Conservation (phyloP, 1,284 basidiomycete species). For the Trametes pubescens region DNA sequence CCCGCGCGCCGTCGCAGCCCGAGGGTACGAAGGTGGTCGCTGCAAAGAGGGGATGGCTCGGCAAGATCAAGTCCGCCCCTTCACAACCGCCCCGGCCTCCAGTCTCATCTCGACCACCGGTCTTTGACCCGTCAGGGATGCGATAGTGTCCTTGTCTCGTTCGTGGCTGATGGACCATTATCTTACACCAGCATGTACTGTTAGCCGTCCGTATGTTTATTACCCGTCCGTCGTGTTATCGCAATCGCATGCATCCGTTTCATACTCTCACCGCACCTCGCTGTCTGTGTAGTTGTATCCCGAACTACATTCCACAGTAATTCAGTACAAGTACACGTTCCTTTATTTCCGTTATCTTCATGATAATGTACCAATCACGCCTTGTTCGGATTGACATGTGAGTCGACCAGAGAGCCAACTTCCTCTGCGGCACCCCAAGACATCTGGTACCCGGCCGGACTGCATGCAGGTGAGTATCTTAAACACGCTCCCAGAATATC, state of each 20-base stretch:
- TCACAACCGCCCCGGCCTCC: constrained; percentile 25
- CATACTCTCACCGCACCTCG: neutral
- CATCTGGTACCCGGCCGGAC: constrained; percentile 75
- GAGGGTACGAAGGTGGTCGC: constrained; percentile 25
- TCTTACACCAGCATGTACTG: constrained; percentile 29
- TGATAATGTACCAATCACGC: neutral
- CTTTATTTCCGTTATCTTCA: neutral
- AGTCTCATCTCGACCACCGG: constrained; percentile 28
- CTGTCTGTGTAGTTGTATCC: neutral
- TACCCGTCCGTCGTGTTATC: constrained; percentile 27
- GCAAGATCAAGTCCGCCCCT: constrained; percentile 40
- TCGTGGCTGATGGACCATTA: constrained; percentile 12
- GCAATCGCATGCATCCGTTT: constrained; percentile 21
- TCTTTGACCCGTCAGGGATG: constrained; percentile 33
- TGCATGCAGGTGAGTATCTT: constrained; percentile 49
- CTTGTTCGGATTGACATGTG: constrained; percentile 17
- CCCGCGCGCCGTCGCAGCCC: constrained; percentile 47
- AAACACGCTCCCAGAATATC: neutral
- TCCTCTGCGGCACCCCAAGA: constrained; percentile 76
- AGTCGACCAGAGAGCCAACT: constrained; percentile 39
- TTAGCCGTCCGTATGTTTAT: constrained; percentile 34
- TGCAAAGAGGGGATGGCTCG: constrained; percentile 44
- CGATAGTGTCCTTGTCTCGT: constrained; percentile 15
- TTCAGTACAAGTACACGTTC: neutral
- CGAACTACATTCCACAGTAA: neutral